phyloP scores from a whole-genome alignment of 2,329 filamentous ascomycete species.

The Alternaria atra region DNA sequence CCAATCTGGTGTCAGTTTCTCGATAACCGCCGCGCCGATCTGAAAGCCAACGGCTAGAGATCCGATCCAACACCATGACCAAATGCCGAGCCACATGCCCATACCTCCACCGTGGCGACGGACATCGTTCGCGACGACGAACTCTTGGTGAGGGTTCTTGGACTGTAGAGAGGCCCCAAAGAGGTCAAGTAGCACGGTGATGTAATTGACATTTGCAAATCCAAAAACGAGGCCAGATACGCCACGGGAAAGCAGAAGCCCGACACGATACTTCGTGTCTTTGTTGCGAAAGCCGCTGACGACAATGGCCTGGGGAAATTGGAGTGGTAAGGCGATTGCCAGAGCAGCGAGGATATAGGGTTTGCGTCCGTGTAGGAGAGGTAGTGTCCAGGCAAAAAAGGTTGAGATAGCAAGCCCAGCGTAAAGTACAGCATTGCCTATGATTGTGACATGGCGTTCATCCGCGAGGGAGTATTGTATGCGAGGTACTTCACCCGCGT shows the following conservation, averaged over 20 bases:
- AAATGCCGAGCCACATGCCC: constrained; percentile 72
- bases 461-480: constrained; percentile 81
- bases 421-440: constrained; percentile 79
- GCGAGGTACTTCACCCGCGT: constrained; percentile 78
- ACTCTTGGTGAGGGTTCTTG: constrained; percentile 74
- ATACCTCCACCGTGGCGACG: constrained; percentile 79
- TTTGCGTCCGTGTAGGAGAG: constrained; percentile 78
- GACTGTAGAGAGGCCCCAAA: constrained; percentile 81
- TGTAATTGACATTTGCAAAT: constrained; percentile 80
- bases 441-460: constrained; percentile 70
- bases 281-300: constrained; percentile 62
- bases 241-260: constrained; percentile 70
- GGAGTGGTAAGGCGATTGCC: constrained; percentile 73
- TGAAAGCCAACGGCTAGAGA: constrained; percentile 77
- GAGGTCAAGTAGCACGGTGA: constrained; percentile 75
- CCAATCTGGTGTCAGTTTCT: constrained; percentile 70
- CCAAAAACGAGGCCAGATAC: constrained; percentile 75
- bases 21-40: constrained; percentile 74
- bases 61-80: constrained; percentile 78
- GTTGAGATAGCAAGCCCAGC: constrained; percentile 75
- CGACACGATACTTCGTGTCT: constrained; percentile 64
- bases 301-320: constrained; percentile 78
- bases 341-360: constrained; percentile 77
- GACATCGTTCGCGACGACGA: constrained; percentile 72
- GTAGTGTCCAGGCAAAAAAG: constrained; percentile 76